These are phyloP conservation scores for Paramecium tetraurelia DNA, from an alignment of 73 alveolate genomes.

Conservation along the genomic window DNA sequence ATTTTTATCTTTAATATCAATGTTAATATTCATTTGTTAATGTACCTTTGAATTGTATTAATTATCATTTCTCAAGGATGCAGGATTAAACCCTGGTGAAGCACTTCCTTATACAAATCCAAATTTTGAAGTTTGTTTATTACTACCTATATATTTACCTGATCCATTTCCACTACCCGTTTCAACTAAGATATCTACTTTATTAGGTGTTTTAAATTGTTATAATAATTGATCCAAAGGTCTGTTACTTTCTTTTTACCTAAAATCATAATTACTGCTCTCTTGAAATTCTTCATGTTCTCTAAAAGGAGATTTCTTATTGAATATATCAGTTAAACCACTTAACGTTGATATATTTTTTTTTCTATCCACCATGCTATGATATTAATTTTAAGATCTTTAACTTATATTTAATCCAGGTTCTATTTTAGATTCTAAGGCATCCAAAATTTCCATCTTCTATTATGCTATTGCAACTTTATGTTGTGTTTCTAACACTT, in stretches of 20 bases:
- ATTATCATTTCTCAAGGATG: background rate
- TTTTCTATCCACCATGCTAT: background rate
- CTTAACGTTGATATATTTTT: background rate
- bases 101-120: background rate
- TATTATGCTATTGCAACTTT: background rate
- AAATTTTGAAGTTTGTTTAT: background rate
- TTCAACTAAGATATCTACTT: background rate
- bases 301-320: background rate
- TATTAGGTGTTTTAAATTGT: background rate
- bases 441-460: background rate
- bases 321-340: background rate
- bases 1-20: constrained; percentile 5
- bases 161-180: background rate
- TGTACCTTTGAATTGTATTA: background rate
- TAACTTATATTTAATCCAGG: background rate
- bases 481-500: background rate
- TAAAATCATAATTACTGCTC: background rate
- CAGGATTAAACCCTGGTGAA: background rate
- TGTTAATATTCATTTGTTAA: background rate
- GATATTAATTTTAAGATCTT: background rate
- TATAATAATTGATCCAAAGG: background rate
- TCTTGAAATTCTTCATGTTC: background rate
- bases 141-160: background rate
- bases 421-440: background rate
- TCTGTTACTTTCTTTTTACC: background rate